A percentile compares a stretch with the other conserved stretches of the same genome.
These are phyloP conservation scores for Pseudogymnoascus sp. DNA, from an alignment of 2,329 filamentous ascomycete genomes.

Conservation along the genomic window DNA sequence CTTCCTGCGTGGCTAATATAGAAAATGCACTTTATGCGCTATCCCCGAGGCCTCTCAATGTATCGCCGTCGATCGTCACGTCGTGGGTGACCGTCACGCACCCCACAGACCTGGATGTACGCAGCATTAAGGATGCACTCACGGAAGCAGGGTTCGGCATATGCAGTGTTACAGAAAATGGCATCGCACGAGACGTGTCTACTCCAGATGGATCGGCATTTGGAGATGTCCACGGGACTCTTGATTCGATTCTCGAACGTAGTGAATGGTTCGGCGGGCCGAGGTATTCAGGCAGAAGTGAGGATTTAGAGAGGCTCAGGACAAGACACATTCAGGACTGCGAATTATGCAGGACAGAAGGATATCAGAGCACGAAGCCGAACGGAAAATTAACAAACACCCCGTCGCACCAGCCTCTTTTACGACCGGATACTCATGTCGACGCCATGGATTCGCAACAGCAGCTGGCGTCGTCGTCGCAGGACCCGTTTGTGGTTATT, in stretches of 20 bases:
- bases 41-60: slow-evolving; percentile 45
- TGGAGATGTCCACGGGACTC: slow-evolving; percentile 7
- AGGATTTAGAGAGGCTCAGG: not conserved
- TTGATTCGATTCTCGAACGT: slow-evolving; percentile 1
- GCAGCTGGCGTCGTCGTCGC: not conserved
- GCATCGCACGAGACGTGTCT: not conserved
- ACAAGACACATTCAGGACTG: slow-evolving; percentile 1
- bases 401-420: not conserved
- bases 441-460: not conserved
- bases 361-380: not conserved
- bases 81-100: slow-evolving; percentile 60
- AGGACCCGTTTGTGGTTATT: slow-evolving; percentile 27
- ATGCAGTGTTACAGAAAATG: slow-evolving; percentile 26
- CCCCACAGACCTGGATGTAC: slow-evolving; percentile 35
- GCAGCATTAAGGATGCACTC: slow-evolving; percentile 41
- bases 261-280: slow-evolving; percentile 6
- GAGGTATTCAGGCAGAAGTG: slow-evolving; percentile 6
- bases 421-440: not conserved
- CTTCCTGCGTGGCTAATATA: slow-evolving; percentile 64
- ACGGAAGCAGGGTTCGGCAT: slow-evolving; percentile 54
- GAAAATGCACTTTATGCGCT: slow-evolving; percentile 46
- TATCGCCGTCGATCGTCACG: slow-evolving; percentile 65
- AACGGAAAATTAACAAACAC: not conserved
- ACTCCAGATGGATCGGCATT: slow-evolving; percentile 1
- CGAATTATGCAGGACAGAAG: slow-evolving; percentile 3